Base-by-base conservation (phyloP, 176 grass and related monocot genomes). In the Bonia amplexicaulis region DNA sequence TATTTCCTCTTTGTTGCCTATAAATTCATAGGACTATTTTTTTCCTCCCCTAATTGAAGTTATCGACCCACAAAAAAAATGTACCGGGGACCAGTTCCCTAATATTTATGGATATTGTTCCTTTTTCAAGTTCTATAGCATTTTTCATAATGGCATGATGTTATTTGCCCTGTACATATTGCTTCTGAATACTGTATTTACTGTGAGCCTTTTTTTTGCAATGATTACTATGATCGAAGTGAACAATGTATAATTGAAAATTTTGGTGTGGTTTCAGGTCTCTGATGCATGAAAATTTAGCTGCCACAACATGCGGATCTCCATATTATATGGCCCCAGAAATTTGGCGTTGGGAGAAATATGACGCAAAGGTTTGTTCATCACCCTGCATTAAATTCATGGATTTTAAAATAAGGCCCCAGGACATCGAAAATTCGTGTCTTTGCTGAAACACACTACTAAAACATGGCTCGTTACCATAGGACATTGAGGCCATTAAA, bases 291-390 rank as follows among this genome's bases (percentile, higher is more conserved):
- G 90, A 92, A 81, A 87, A 91, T 73, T 90, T 94, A 83, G 93
- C 93, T 84, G 85, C 88, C 74, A 92, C 93, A 68, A 41, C 88
- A 37, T 94, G 93, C 77, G 90, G 87, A 35, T 92, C 93, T 23
- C 93, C 93, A 71, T 90, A 86, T 60, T 94, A 90, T 84, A 94
- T 94, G 93, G 93, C 93, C 26, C 90, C 90, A 72, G 93, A 94
- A 88, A 94, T 94, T 53, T 76, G 89, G 85, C 85, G 70, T 70
- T 79, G 84, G 55, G 89, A 87, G 78, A 67, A 88, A 82, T 94
- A 94, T 58, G 90, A 90, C 74, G 82, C 93, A 44, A 94, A 94
- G 90, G 85, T 94, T 63, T 39, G 42, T 19, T 88, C 26, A 76
- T 88, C 58, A 45, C 80, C 42, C 31, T 57, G 11, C 37, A 25